Evolutionary conservation across 192 early-diverging fungal species (phyloP).

Genomic region (Podila horticola): DNA sequence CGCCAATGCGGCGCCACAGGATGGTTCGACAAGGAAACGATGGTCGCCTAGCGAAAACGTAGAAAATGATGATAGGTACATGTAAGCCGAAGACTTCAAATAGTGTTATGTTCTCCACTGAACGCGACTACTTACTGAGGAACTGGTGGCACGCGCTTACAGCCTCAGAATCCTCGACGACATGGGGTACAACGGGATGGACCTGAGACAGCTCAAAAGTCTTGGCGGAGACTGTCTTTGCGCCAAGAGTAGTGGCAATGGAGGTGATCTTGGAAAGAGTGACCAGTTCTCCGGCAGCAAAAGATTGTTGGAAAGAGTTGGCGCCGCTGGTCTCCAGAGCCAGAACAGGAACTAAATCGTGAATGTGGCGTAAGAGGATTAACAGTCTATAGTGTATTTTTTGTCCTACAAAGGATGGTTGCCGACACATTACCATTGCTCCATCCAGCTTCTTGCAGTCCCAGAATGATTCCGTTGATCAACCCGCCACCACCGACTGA

Average conservation of each 20-base stretch:
- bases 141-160: slow-evolving; percentile 61
- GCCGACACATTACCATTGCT: slow-evolving; percentile 41
- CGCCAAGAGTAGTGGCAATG: slow-evolving; percentile 56
- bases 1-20: slow-evolving; percentile 70
- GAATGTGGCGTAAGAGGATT: neutral
- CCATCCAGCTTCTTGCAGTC: slow-evolving; percentile 69
- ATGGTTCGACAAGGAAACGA: slow-evolving; percentile 68
- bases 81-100: neutral
- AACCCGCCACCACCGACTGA: slow-evolving; percentile 78
- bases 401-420: too few relatives aligned
- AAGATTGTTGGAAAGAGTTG: slow-evolving; percentile 74
- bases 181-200: slow-evolving; percentile 66
- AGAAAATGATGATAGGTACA: slow-evolving; percentile 9
- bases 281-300: slow-evolving; percentile 61
- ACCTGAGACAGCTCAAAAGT: slow-evolving; percentile 57
- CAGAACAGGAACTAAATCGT: slow-evolving; percentile 67
- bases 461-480: slow-evolving; percentile 73
- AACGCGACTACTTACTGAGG: slow-evolving; percentile 55
- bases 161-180: slow-evolving; percentile 68
- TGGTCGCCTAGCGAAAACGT: slow-evolving; percentile 60
- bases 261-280: slow-evolving; percentile 58
- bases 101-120: neutral
- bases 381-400: too few relatives aligned
- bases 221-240: slow-evolving; percentile 52
- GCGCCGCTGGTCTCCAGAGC: slow-evolving; percentile 81